Conservation (phyloP, 768 basidiomycete genomes). For the Suillus cothurnatus region DNA sequence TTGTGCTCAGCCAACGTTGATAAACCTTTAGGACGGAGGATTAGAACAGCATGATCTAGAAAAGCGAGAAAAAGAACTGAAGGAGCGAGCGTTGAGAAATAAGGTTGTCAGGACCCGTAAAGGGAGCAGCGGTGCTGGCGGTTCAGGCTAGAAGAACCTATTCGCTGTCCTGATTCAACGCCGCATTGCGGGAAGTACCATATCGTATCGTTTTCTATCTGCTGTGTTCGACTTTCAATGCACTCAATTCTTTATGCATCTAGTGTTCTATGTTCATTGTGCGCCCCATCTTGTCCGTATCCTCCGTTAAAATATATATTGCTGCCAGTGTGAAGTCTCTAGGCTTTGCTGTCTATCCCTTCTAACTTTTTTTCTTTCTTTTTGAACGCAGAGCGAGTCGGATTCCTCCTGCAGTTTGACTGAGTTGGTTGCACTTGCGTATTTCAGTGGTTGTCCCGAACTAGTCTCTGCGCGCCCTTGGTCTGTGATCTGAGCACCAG, state of each 20-base stretch:
- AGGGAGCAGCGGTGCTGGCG: conserved; percentile 31
- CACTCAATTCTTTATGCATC: conserved; percentile 1
- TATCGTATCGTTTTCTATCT: not conserved
- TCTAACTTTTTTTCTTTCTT: not conserved
- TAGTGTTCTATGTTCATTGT: not conserved
- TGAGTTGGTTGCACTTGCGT: not conserved
- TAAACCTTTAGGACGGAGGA: conserved; percentile 19
- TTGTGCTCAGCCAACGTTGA: not conserved
- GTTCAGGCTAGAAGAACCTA: conserved; percentile 5
- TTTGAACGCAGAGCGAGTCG: not conserved
- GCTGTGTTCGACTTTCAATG: not conserved
- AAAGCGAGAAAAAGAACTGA: conserved; percentile 75
- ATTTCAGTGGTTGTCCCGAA: not conserved
- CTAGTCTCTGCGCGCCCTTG: not conserved
- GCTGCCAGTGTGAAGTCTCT: not conserved
- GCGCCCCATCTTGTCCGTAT: not conserved
- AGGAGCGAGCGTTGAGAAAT: conserved; percentile 79
- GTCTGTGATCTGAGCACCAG: not conserved
- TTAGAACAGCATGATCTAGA: conserved; percentile 50
- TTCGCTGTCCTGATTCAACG: not conserved
- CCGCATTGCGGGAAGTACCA: not conserved
- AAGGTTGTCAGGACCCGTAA: conserved; percentile 79
- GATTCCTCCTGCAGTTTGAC: not conserved
- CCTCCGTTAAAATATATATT: not conserved
- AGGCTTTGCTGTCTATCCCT: not conserved